These are phyloP conservation scores for Achaetomium macrosporum DNA, from an alignment of 2,329 filamentous ascomycete species.

Conservation along the genomic window DNA sequence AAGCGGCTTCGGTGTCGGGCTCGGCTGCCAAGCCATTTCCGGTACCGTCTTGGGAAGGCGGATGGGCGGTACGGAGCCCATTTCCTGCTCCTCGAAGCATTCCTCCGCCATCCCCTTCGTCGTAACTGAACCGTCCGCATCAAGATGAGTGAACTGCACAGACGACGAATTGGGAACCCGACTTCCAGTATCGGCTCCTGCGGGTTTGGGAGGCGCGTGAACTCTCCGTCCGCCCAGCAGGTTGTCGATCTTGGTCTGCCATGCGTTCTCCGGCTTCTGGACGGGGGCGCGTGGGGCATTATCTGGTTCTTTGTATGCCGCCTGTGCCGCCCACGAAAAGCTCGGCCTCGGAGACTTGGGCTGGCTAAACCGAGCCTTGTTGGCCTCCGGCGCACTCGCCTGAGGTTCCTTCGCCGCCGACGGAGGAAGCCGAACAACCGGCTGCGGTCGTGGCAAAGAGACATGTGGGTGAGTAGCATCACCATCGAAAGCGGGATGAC, in stretches of 20 bases:
- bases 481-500: slow-evolving; percentile 67
- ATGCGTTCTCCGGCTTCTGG: slow-evolving; percentile 17
- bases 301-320: slow-evolving; percentile 20
- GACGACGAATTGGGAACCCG: slow-evolving; percentile 50
- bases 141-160: slow-evolving; percentile 38
- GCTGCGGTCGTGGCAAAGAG: slow-evolving; percentile 61
- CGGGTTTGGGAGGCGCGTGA: slow-evolving; percentile 45
- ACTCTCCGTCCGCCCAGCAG: slow-evolving; percentile 66
- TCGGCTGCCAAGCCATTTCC: slow-evolving; percentile 57
- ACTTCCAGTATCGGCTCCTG: slow-evolving; percentile 51
- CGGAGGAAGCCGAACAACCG: slow-evolving; percentile 77
- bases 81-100: slow-evolving; percentile 76
- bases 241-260: slow-evolving; percentile 81
- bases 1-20: slow-evolving; percentile 49
- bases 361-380: neutral
- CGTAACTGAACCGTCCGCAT: slow-evolving; percentile 37
- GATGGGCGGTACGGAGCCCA: slow-evolving; percentile 68
- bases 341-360: slow-evolving; percentile 15
- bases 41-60: slow-evolving; percentile 59
- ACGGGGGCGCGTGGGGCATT: neutral
- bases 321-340: slow-evolving; percentile 22
- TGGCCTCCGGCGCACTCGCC: slow-evolving; percentile 1
- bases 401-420: slow-evolving; percentile 32
- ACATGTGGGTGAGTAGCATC: slow-evolving; percentile 61
- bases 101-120: slow-evolving; percentile 70